These are phyloP conservation scores for Amphicarpaea edgeworthii DNA, from an alignment of 306 rosid species.

Conservation along the genomic window DNA sequence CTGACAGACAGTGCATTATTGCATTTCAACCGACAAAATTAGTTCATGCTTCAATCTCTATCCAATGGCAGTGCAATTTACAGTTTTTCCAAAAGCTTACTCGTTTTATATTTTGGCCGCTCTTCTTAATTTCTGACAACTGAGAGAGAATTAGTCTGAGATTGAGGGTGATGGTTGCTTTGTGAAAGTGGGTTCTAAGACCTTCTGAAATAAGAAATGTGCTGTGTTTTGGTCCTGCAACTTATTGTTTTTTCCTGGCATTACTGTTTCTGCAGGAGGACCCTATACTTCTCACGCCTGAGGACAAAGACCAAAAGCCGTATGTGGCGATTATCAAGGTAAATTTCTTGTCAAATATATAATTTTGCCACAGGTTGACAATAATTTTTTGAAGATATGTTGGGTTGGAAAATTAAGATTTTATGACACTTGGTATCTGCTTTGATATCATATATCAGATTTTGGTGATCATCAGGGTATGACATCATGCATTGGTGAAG, in stretches of 20 bases:
- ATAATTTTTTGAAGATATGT: constrained; percentile 4
- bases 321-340: constrained; percentile 98
- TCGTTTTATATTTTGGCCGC: neutral
- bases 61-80: neutral
- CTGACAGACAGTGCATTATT: neutral
- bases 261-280: constrained; percentile 74
- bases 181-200: constrained; percentile 37
- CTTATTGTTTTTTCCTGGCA: neutral
- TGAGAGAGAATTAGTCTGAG: neutral
- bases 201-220: neutral
- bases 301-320: constrained; percentile 79
- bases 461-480: constrained; percentile 2
- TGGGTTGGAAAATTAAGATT: constrained; percentile 19
- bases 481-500: constrained; percentile 14
- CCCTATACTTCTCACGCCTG: constrained; percentile 91
- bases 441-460: neutral
- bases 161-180: constrained; percentile 20
- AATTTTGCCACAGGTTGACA: neutral
- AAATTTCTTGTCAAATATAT: constrained; percentile 33
- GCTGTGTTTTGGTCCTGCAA: constrained; percentile 31
- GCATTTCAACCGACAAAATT: neutral
- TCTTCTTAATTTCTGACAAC: neutral
- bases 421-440: constrained; percentile 23
- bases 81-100: neutral
- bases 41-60: neutral